Conservation (phyloP, 129 eudicot species). For the Lactuca saligna region DNA sequence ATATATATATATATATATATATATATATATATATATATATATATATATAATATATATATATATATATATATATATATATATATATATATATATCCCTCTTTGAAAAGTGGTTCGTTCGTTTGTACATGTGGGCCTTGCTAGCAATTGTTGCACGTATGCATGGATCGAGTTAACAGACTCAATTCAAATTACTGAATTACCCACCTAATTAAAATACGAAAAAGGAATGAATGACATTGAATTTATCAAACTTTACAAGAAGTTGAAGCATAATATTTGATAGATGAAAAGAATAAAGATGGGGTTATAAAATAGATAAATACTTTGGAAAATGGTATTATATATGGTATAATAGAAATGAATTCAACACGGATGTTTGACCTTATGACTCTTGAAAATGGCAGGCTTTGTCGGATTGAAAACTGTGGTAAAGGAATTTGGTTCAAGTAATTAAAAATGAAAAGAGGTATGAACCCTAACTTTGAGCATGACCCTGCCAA, state of each 20-base stretch:
- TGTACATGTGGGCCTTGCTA: neutral
- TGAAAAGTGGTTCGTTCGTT: no score
- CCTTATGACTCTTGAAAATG: slow-evolving; percentile 12
- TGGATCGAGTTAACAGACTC: neutral
- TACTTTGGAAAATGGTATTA: neutral
- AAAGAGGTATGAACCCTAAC: slow-evolving; percentile 38
- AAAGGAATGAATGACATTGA: neutral
- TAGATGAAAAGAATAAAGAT: neutral
- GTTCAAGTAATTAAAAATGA: slow-evolving; percentile 16
- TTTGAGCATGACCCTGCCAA: slow-evolving; percentile 22
- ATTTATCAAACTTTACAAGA: no score
- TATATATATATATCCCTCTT: no score
- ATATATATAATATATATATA: no score
- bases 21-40: no score
- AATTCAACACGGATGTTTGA: slow-evolving; percentile 31
- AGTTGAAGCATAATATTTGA: neutral
- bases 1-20: no score
- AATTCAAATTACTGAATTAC: no score
- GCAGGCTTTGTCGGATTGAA: slow-evolving; percentile 30
- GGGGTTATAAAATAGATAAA: neutral
- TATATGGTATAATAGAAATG: neutral
- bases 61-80: no score
- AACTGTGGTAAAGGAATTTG: slow-evolving; percentile 6
- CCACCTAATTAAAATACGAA: neutral
- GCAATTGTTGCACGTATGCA: neutral